Conservation (phyloP, 108 stramenopile genomes). For the Nitzschia palea region DNA sequence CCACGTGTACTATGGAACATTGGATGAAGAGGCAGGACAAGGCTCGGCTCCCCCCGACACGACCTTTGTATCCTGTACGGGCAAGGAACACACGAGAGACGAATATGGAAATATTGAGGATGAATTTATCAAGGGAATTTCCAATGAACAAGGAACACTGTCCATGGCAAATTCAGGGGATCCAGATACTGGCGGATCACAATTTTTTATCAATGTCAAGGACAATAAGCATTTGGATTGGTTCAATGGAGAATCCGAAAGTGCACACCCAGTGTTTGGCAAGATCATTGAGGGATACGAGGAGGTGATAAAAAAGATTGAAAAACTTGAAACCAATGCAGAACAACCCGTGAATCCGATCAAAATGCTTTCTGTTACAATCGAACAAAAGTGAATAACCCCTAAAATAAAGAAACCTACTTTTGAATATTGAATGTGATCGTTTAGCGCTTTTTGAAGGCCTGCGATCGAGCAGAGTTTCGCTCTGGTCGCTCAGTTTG, state of each 20-base stretch:
- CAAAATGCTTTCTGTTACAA: constrained; percentile 47
- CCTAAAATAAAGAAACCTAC: neutral
- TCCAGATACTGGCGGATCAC: constrained; percentile 53
- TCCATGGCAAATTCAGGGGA: constrained; percentile 64
- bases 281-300: constrained; percentile 51
- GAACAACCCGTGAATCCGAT: constrained; percentile 56
- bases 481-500: constrained; percentile 36
- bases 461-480: constrained; percentile 24
- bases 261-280: constrained; percentile 61
- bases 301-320: constrained; percentile 48
- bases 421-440: neutral
- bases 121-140: constrained; percentile 35
- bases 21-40: constrained; percentile 49
- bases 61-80: constrained; percentile 34
- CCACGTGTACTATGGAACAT: constrained; percentile 36
- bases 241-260: constrained; percentile 46
- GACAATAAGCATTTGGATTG: constrained; percentile 59
- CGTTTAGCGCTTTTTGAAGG: constrained; percentile 36
- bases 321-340: constrained; percentile 35
- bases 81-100: constrained; percentile 40
- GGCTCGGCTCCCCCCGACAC: constrained; percentile 45
- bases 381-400: constrained; percentile 13
- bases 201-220: constrained; percentile 58
- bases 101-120: constrained; percentile 48
- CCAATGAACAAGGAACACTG: constrained; percentile 50